Base-by-base conservation (phyloP, 192 early-diverging fungal genomes). In the Paraglomus brasilianum region DNA sequence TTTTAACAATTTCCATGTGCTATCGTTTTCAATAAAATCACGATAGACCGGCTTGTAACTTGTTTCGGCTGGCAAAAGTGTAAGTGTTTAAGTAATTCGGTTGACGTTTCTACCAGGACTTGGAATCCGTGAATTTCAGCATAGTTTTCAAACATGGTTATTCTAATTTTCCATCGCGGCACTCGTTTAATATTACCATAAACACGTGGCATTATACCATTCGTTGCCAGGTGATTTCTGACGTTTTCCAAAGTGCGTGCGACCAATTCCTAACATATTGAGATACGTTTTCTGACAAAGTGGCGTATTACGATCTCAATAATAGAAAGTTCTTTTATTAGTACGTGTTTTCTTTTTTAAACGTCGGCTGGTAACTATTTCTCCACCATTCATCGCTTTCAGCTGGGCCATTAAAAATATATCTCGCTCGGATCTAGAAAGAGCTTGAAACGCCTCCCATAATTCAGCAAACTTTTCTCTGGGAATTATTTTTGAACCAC, bases 251-350 rank as follows among this genome's bases (percentile, higher is more conserved):
- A 66, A 66, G 30, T 66, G 19, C 4, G 63, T 66, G 30, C 48
- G 46, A 66, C 52, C 17, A 11, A 55, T 55, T 55, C 17, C 52
- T 17, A 55, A 39, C 63, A 66, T 50, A 50, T 50, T 66, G 2
- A 50, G 47, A 66, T 66, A 66, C 19, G 47, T 66, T 66, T 66
- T 50, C 30, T 50, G 24, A 36, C 63, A 66, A 39, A 66, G n/a
- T n/a, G 47, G 21, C 8, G 63, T 66, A 42, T 61, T 61, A 15
- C 5, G 39, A 61, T 61, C 52, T 55, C 52, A 55, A 17, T 17
- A 17, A 24, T 55, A 55, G 24, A 55, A 55, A 17, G 52, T 55
- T 7, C 52, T 7, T 7, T 55, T 7, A 55, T 55, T 55, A 7
- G 17, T 17, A 21, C 46, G 8, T 47, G 8, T 15, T 47, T 55